Percentiles rank a stretch among this genome's conserved stretches.
Conservation (phyloP, 495 filamentous ascomycete genomes). For the Neurospora sp. region DNA sequence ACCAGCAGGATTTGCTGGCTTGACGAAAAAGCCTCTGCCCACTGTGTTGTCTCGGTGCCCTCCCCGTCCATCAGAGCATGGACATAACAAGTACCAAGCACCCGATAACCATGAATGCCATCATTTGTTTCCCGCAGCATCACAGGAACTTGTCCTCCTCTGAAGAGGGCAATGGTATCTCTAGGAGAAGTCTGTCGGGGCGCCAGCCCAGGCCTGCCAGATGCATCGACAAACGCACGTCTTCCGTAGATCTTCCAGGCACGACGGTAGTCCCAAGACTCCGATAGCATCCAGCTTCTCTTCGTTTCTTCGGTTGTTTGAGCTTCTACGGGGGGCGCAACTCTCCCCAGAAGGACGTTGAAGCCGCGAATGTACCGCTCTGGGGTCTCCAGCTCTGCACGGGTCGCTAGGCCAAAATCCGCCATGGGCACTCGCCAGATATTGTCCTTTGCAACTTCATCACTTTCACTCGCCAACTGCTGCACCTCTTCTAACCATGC, state of each 20-base stretch:
- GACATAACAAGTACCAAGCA: conserved; percentile 13
- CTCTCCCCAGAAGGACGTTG: not conserved
- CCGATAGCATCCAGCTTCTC: not conserved
- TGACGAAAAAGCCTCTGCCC: not conserved
- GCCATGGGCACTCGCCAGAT: not conserved
- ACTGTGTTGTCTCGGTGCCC: not conserved
- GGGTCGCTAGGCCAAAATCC: not conserved
- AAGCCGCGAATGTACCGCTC: not conserved
- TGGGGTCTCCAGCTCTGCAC: not conserved
- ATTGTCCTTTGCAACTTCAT: not conserved
- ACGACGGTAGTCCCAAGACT: not conserved
- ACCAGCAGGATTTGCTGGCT: not conserved
- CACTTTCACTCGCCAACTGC: not conserved
- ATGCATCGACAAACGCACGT: not conserved
- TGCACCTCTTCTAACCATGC: not conserved
- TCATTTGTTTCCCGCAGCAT: conserved; percentile 3
- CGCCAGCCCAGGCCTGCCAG: conserved; percentile 1
- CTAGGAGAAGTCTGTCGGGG: not conserved
- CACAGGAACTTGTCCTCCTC: conserved; percentile 3
- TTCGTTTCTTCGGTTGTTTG: not conserved
- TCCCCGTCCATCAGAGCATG: conserved; percentile 14
- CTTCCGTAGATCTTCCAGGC: not conserved
- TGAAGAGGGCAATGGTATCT: not conserved
- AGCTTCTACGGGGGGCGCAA: not conserved
- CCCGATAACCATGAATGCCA: not conserved